Base-by-base conservation (phyloP, 495 filamentous ascomycete species). In the Apiosordaria backusii region DNA sequence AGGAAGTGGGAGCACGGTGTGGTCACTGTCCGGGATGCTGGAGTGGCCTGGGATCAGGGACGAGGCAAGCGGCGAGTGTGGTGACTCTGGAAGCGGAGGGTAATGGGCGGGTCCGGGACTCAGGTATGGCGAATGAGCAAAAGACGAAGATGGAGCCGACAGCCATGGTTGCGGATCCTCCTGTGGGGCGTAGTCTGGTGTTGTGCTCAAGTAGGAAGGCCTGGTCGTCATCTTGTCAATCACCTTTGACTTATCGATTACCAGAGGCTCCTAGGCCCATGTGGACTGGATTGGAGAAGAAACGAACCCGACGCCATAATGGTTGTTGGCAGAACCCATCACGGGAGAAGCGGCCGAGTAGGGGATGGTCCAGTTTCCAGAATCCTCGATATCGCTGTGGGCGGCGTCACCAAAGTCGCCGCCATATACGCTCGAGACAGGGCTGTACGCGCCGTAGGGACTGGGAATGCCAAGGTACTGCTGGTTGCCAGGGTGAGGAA, bases 381-480 rank as follows among this genome's bases (percentile, higher is more conserved):
- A 78, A 59, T 85, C 84, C 27, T 85, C 84, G 57, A 79, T 73
- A 57, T 85, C 83, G 74, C 83, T 86, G 76, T 84, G 85, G 25
- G 77, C 73, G 15, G 79, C 78, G 27, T 82, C 80, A 29, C 80
- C 80, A 65, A 80, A 85, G 61, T 82, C 82, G 22, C 82, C 83
- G 71, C 52, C 52, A 55, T 81, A 85, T 25, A 79, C 81, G 63
- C 83, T 85, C 59, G 82, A 82, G 21, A 83, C 80, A 64, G 84
- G 84, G 66, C 83, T 85, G 67, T 85, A 85, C 2, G 74, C 77
- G 61, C 80, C 83, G 65, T 81, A 83, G 5, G 83, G 83, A 54
- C 83, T 85, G 19, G 84, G 83, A 62, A 85, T 82, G 70, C 75
- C 79, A n/a, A 85, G 82, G 68, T 85, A 86, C 68, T 83, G 80